Conservation (phyloP, 805 yeast genomes). For the Pichia heedii region DNA sequence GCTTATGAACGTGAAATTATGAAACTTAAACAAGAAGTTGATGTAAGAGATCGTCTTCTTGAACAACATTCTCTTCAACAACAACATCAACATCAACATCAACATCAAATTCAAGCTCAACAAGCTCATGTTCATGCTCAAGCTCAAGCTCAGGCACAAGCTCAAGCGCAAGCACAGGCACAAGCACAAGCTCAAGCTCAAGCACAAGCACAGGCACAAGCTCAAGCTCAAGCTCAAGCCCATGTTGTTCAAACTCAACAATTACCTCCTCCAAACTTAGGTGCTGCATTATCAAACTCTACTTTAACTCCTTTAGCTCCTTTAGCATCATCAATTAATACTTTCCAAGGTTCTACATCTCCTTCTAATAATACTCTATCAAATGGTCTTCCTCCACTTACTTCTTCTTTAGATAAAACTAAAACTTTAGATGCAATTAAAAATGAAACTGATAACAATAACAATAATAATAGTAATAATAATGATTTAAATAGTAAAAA, state of each 20-base stretch:
- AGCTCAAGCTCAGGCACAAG: conserved; percentile 32
- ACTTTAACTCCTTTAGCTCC: conserved; percentile 5
- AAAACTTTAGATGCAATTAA: not conserved
- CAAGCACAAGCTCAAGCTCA: conserved; percentile 22
- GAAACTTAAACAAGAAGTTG: conserved; percentile 78
- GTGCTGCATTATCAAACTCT: conserved; percentile 16
- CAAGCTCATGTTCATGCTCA: conserved; percentile 17
- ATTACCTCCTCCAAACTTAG: conserved; percentile 29
- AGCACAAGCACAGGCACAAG: not conserved
- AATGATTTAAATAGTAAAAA: not conserved
- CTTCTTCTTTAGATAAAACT: conserved; percentile 14
- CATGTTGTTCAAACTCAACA: conserved; percentile 22
- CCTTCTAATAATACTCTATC: conserved; percentile 5
- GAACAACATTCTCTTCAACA: conserved; percentile 32
- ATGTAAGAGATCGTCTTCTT: conserved; percentile 60
- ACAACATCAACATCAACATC: conserved; percentile 28
- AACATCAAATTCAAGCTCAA: conserved; percentile 9
- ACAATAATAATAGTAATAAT: not conserved
- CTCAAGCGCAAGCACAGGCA: conserved; percentile 30
- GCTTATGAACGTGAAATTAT: conserved; percentile 90
- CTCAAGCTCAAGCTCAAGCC: conserved; percentile 8
- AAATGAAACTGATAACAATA: not conserved
- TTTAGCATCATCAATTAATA: conserved; percentile 3
- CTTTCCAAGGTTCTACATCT: conserved; percentile 11
- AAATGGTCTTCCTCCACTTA: conserved; percentile 6